Percentiles rank a stretch among this genome's conserved stretches.
These are phyloP conservation scores for Aspergillus sclerotioniger DNA, from an alignment of 495 filamentous ascomycete genomes.

Conservation along the genomic window DNA sequence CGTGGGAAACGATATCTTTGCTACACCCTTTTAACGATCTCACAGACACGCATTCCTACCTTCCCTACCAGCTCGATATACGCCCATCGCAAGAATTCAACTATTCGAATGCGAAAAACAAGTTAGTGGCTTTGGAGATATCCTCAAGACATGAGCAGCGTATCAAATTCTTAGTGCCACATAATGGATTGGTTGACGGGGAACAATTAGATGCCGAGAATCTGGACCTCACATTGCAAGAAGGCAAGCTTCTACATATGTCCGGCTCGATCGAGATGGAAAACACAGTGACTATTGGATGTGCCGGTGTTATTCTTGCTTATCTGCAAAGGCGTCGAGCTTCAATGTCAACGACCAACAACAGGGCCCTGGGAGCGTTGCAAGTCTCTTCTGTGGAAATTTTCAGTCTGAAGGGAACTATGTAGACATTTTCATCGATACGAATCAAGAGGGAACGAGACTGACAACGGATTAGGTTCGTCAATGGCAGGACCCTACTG, in stretches of 20 bases:
- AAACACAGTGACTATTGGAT: slow-evolving; percentile 72
- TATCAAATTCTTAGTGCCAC: slow-evolving; percentile 55
- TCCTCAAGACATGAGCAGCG: slow-evolving; percentile 36
- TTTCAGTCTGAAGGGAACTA: slow-evolving; percentile 71
- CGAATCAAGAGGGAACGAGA: not conserved
- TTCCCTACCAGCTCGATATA: slow-evolving; percentile 70
- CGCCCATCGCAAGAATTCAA: slow-evolving; percentile 76
- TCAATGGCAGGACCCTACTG: slow-evolving; percentile 74
- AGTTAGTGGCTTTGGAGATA: slow-evolving; percentile 56
- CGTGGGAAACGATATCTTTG: not conserved
- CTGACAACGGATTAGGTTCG: slow-evolving; percentile 52
- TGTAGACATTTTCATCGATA: slow-evolving; percentile 48
- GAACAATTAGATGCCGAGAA: slow-evolving; percentile 47
- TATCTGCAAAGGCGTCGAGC: slow-evolving; percentile 73
- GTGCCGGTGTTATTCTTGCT: slow-evolving; percentile 78
- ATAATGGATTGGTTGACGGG: slow-evolving; percentile 44
- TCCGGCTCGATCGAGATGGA: slow-evolving; percentile 75
- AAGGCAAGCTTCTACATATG: slow-evolving; percentile 69
- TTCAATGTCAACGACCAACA: slow-evolving; percentile 55
- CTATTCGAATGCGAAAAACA: slow-evolving; percentile 66
- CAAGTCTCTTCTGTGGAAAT: slow-evolving; percentile 66
- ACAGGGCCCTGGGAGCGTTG: slow-evolving; percentile 51
- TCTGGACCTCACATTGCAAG: slow-evolving; percentile 50
- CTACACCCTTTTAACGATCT: not conserved
- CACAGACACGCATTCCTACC: slow-evolving; percentile 39